Conservation (phyloP, 176 grass and related monocot species). For the Cenchrus fungigraminus region DNA sequence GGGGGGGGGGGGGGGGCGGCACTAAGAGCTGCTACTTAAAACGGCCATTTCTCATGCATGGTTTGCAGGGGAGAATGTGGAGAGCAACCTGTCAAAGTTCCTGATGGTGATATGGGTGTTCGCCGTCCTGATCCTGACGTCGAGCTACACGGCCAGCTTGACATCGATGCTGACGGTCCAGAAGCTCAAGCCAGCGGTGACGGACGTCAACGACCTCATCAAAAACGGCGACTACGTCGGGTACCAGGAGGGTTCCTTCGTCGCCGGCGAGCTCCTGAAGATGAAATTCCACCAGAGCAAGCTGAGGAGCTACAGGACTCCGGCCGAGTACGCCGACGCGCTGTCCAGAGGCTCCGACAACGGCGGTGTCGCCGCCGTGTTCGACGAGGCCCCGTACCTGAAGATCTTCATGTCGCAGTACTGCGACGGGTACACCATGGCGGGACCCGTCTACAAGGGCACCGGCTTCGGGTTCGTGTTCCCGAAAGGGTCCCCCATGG, state of each 20-base stretch:
- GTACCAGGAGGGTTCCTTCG: slow-evolving; percentile 61
- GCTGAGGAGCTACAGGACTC: slow-evolving; percentile 47
- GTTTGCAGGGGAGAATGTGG: slow-evolving; percentile 57
- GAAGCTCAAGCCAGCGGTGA: slow-evolving; percentile 57
- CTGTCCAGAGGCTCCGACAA: slow-evolving; percentile 46
- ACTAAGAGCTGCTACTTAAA: neutral
- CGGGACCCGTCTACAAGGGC: slow-evolving; percentile 53
- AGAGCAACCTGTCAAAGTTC: slow-evolving; percentile 69
- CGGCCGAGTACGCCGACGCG: slow-evolving; percentile 54
- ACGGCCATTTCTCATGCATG: neutral
- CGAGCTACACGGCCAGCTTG: slow-evolving; percentile 75
- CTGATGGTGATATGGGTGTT: slow-evolving; percentile 70
- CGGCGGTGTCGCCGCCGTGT: slow-evolving; percentile 56
- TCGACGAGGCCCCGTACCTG: slow-evolving; percentile 72
- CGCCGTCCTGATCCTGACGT: slow-evolving; percentile 68
- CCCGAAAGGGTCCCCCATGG: slow-evolving; percentile 53
- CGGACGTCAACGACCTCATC: slow-evolving; percentile 46
- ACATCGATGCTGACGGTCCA: slow-evolving; percentile 76
- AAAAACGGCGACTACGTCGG: slow-evolving; percentile 52
- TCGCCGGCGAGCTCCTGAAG: slow-evolving; percentile 27
- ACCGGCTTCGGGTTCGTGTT: slow-evolving; percentile 69
- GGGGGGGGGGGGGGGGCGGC: no score
- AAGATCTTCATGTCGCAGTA: slow-evolving; percentile 52
- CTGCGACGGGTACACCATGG: slow-evolving; percentile 46
- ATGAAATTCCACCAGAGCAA: slow-evolving; percentile 34